Evolutionary conservation across 306 rosid genomes (phyloP).

Genomic region (Rubus parviflorus): DNA sequence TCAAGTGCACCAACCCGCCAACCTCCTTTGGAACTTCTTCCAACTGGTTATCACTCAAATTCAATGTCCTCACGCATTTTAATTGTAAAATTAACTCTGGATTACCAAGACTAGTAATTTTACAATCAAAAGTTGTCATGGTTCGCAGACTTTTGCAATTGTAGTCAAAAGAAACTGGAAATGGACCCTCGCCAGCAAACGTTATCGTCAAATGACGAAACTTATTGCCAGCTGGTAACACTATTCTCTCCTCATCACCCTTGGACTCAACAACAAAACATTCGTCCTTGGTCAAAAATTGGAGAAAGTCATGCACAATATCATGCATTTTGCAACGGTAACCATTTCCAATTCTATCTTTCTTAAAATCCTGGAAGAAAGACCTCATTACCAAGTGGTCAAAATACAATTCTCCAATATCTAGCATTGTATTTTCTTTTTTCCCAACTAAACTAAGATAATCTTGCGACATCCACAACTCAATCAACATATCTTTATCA

Average conservation of each 20-base stretch:
- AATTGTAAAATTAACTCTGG: not conserved
- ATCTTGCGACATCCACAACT: not conserved
- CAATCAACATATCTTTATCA: not conserved
- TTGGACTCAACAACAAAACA: not conserved
- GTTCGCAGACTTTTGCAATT: not conserved
- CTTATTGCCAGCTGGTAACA: not conserved
- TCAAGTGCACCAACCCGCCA: slow-evolving; percentile 6
- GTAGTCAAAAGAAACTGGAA: not conserved
- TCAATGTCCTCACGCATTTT: slow-evolving; percentile 1
- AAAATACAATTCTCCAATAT: not conserved
- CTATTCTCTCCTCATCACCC: not conserved
- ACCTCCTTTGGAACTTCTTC: not conserved
- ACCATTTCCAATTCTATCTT: not conserved
- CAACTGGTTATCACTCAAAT: not conserved
- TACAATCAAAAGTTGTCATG: accelerated
- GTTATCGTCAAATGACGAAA: not conserved
- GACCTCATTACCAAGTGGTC: not conserved
- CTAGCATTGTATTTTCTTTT: not conserved
- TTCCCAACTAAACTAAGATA: not conserved
- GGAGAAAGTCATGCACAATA: not conserved
- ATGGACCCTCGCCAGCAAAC: not conserved
- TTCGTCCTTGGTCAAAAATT: not conserved
- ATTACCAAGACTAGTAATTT: accelerated
- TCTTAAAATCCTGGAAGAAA: not conserved
- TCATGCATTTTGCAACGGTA: not conserved